Evolutionary conservation across 2,329 filamentous ascomycete species (phyloP).

Genomic region (Hypocrella siamensis): DNA sequence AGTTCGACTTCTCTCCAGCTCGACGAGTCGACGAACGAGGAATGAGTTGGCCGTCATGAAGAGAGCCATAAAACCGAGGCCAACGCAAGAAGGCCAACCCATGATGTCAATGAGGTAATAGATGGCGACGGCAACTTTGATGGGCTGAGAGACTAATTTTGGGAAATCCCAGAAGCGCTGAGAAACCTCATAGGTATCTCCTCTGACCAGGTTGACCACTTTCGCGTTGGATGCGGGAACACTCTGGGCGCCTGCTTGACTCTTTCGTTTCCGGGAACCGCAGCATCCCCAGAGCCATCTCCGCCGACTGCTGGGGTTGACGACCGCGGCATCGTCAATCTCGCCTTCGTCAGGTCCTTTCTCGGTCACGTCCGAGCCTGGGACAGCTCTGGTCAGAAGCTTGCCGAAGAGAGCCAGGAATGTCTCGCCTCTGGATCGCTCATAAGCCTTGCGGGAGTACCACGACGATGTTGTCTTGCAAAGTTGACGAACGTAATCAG

Average conservation of each 20-base stretch:
- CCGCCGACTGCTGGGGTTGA: conserved; percentile 2
- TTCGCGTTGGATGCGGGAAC: conserved; percentile 69
- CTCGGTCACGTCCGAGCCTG: conserved; percentile 21
- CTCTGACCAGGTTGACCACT: conserved; percentile 74
- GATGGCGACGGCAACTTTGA: conserved; percentile 56
- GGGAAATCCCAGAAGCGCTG: conserved; percentile 83
- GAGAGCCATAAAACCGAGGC: conserved; percentile 51
- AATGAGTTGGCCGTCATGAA: conserved; percentile 56
- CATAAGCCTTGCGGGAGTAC: conserved; percentile 74
- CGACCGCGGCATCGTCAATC: not conserved
- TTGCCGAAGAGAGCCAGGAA: conserved; percentile 22
- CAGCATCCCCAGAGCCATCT: conserved; percentile 9
- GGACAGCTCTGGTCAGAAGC: conserved; percentile 20
- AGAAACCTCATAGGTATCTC: conserved; percentile 67
- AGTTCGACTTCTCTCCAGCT: conserved; percentile 56
- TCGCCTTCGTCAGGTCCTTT: conserved; percentile 12
- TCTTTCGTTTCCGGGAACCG: conserved; percentile 7
- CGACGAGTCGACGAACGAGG: conserved; percentile 49
- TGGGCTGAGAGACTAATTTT: conserved; percentile 56
- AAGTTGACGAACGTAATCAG: conserved; percentile 18
- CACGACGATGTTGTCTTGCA: conserved; percentile 37
- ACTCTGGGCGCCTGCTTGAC: conserved; percentile 12
- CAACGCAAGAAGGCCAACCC: conserved; percentile 63
- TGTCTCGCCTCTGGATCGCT: conserved; percentile 62
- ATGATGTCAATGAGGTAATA: conserved; percentile 55